Evolutionary conservation across 2,329 filamentous ascomycete genomes (phyloP), one percentile per base, ranked within the genome.

Genomic region (Penicillium sp.): DNA sequence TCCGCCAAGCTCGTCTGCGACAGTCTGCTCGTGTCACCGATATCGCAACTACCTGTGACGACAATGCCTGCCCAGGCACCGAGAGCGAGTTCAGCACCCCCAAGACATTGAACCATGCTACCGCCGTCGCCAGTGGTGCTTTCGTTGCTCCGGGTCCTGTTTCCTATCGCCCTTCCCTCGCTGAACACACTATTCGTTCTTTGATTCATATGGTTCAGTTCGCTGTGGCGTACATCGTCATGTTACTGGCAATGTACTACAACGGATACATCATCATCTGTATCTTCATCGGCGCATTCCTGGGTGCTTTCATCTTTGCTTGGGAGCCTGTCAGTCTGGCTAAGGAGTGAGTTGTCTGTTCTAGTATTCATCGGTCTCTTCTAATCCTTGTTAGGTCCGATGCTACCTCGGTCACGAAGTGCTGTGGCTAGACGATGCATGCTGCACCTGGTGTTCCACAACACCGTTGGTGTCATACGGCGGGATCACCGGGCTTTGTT

Each of bases 251-350:
- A 18, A 86, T 86, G 83, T 85, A 85, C 59, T 86, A 80, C 71
- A 86, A 86, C 54, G 82, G 86, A 9, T 94, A 90, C 72, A 81
- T 94, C 58, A 89, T 94, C 70, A 87, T 93, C 55, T 90, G 85
- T 62, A 90, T 94, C 69, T 83, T 93, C 58, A 82, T 93, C 51
- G 90, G 90, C 1, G 84, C 88, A 0, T 90, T 84, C 59, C 53
- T 92, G 5, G 90, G 90, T 14, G 79, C 82, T 11, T 90, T 92
- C 59, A 67, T 89, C 55, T 93, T 90, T 68, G 83, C 85, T 29
- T 92, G 88, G 88, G 87, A 89, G 51, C 55, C 63, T 5, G 40
- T 65, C 4, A n/a, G 32, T 14, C 38, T 53, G 44, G 24, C 27
- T 18, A 21, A 53, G 22, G 50, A 48, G 50, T 53, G 32, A 42